Percentiles rank a stretch among this genome's conserved stretches.
phyloP scores from a whole-genome alignment of 768 basidiomycete genomes.

The Ephemerocybe angulata region DNA sequence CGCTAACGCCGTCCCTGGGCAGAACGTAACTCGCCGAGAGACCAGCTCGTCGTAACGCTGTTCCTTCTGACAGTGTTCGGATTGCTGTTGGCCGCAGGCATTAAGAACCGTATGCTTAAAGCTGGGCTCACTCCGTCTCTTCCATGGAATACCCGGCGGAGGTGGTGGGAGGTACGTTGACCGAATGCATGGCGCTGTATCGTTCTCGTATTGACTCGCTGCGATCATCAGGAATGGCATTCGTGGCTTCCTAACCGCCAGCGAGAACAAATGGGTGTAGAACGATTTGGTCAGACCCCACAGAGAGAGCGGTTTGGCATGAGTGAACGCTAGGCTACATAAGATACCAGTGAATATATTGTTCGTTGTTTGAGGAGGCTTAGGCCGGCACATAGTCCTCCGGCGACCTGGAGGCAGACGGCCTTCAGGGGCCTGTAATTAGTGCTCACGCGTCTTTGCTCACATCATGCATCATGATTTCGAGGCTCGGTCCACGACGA shows the following conservation, averaged over 20 bases:
- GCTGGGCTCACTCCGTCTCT: conserved; percentile 65
- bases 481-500: background rate
- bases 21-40: conserved; percentile 95
- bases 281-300: conserved; percentile 45
- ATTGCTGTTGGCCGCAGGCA: conserved; percentile 76
- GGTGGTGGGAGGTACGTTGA: conserved; percentile 83
- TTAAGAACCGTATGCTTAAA: conserved; percentile 78
- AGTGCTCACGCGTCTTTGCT: background rate
- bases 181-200: background rate
- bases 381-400: too few relatives aligned
- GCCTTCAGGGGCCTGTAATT: background rate
- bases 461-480: conserved; percentile 2
- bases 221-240: conserved; percentile 17
- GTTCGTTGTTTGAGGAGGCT: too few relatives aligned
- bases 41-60: conserved; percentile 88
- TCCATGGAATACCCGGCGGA: conserved; percentile 56
- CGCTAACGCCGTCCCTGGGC: conserved; percentile 9
- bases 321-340: background rate
- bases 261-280: conserved; percentile 43
- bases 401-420: too few relatives aligned
- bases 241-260: conserved; percentile 47
- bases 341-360: too few relatives aligned
- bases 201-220: background rate
- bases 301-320: conserved; percentile 10
- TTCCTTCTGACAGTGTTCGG: conserved; percentile 88